Conservation (phyloP, 768 basidiomycete genomes). For the Austroboletus eburneus region DNA sequence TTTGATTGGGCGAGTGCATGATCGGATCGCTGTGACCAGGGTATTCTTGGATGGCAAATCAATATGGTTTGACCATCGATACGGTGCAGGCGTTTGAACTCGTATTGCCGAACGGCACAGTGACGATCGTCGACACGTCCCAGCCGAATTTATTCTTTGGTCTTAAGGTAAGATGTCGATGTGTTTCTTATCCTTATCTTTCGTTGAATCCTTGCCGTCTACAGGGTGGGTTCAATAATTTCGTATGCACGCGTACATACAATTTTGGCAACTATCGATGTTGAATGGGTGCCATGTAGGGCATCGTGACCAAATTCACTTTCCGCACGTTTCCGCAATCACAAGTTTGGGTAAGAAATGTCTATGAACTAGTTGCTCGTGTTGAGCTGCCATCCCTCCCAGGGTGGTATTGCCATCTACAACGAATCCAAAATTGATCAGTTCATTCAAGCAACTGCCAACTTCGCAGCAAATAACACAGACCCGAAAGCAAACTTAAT, state of each 20-base stretch:
- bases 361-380: not conserved
- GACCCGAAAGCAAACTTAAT: slow-evolving; percentile 30
- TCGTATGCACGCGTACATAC: slow-evolving; percentile 27
- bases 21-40: not conserved
- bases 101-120: slow-evolving; percentile 43
- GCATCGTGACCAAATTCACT: slow-evolving; percentile 57
- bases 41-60: slow-evolving; percentile 49
- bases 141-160: slow-evolving; percentile 41
- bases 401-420: slow-evolving; percentile 50
- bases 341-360: slow-evolving; percentile 53
- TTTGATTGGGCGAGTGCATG: not conserved
- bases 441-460: slow-evolving; percentile 16
- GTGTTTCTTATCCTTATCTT: not conserved
- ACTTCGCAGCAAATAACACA: slow-evolving; percentile 14
- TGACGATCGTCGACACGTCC: slow-evolving; percentile 28
- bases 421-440: slow-evolving; percentile 5
- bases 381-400: not conserved
- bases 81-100: slow-evolving; percentile 53
- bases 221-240: slow-evolving; percentile 64
- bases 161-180: slow-evolving; percentile 32
- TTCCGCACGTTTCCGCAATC: slow-evolving; percentile 51
- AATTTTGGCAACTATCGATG: not conserved
- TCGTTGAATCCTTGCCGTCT: not conserved
- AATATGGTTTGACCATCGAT: slow-evolving; percentile 55
- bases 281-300: slow-evolving; percentile 26